Base-by-base conservation (phyloP, 768 basidiomycete genomes). In the Mycena galopus region DNA sequence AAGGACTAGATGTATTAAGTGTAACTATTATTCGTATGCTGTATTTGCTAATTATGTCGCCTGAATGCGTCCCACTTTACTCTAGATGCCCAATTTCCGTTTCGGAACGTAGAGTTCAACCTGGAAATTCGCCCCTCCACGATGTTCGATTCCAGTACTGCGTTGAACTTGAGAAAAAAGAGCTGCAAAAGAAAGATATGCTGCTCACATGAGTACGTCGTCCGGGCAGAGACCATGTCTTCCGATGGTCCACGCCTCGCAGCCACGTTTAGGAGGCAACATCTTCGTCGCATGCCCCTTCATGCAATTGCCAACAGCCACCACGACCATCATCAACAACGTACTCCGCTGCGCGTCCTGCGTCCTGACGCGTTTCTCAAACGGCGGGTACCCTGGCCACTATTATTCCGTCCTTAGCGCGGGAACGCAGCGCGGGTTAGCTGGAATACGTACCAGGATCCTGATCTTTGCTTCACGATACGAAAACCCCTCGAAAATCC, bases 361-460 rank as follows among this genome's bases (percentile, higher is more conserved):
- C 23, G 84, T 82, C 25, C 75, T 73, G 61, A 87, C 72, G 7
- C 84, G 83, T 72, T 83, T 85, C 75, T 84, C 80, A 33, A 81
- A 78, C 0, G 84, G 80, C 57, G 81, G 79, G 77, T 88, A 88
- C 1, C 88, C 88, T 8, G 88, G 87, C 88, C 87, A 88, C 88
- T 88, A 51, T 44, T 17, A 37, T 30, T n/a, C 21, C 30, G n/a
- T 32, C 17, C 59, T 44, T n/a, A 39, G 30, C 30, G 12, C n/a
- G 4, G 44, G 19, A 27, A 47, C 17, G 19, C 8, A 23, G 9
- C 17, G 21, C 21, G 7, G 51, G 33, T 33, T 29, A 23, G 27
- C 56, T 50, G 10, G 33, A 35, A 14, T 10, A 59, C 81, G 58
- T 72, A 87, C 86, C 42, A 80, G 71, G 35, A 86, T 69, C 68